Conservation (phyloP, 345 rosid genomes). For the Odontarrhena argentea region DNA sequence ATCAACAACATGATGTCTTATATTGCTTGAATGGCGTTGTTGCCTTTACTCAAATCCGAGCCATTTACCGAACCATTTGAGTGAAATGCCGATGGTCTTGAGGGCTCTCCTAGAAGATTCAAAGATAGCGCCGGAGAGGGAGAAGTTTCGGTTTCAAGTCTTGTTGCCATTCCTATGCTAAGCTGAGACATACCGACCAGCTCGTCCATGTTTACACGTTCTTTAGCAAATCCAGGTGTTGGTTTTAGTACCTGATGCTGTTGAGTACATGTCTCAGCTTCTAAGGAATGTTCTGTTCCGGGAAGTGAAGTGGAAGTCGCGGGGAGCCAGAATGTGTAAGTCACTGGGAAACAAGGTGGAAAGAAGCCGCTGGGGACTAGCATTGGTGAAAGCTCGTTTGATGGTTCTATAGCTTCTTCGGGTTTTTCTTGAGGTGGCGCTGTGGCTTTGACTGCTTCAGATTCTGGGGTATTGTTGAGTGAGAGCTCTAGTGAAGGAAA, state of each 20-base stretch:
- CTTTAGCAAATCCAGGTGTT: slow-evolving; percentile 63
- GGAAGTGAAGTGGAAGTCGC: slow-evolving; percentile 35
- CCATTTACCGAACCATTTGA: slow-evolving; percentile 58
- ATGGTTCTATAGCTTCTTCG: slow-evolving; percentile 42
- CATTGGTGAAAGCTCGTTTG: slow-evolving; percentile 44
- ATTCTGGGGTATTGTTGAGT: slow-evolving; percentile 51
- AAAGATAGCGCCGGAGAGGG: slow-evolving; percentile 53
- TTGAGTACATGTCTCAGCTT: slow-evolving; percentile 40
- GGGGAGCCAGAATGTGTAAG: slow-evolving; percentile 66
- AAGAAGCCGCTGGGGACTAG: slow-evolving; percentile 50
- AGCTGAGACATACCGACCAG: slow-evolving; percentile 84
- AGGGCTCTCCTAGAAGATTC: slow-evolving; percentile 67
- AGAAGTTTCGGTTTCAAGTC: slow-evolving; percentile 46
- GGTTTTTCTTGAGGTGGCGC: slow-evolving; percentile 50
- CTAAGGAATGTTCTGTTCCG: slow-evolving; percentile 43
- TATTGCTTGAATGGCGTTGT: slow-evolving; percentile 69
- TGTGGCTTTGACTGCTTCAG: slow-evolving; percentile 55
- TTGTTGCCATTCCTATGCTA: slow-evolving; percentile 52
- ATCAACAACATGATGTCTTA: slow-evolving; percentile 36
- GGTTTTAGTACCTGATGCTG: slow-evolving; percentile 79
- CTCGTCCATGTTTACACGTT: slow-evolving; percentile 75
- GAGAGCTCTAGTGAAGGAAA: slow-evolving; percentile 72
- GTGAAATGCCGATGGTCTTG: slow-evolving; percentile 83
- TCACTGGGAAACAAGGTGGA: slow-evolving; percentile 58
- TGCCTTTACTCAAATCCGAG: slow-evolving; percentile 59